A percentile compares a stretch with the other conserved stretches of the same genome.
These are phyloP conservation scores for Pleurotus cornucopiae DNA, from an alignment of 768 basidiomycete species.

Conservation along the genomic window DNA sequence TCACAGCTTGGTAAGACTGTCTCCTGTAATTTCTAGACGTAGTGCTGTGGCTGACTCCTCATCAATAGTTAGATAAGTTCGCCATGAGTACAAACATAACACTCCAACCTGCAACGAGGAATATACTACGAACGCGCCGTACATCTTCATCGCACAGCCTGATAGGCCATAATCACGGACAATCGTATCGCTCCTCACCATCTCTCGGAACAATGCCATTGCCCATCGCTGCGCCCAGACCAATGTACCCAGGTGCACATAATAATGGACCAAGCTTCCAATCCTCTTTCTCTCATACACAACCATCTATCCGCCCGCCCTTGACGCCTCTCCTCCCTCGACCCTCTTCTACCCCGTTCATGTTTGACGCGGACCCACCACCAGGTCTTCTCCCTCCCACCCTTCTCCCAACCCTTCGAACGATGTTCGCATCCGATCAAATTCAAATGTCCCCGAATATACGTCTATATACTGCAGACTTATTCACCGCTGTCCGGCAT, in stretches of 20 bases:
- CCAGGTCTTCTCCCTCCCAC: slow-evolving; percentile 20
- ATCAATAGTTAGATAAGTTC: slow-evolving; percentile 69
- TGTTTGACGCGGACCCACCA: slow-evolving; percentile 1
- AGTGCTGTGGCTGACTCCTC: not conserved
- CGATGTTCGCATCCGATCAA: slow-evolving; percentile 25
- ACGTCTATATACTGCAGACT: slow-evolving; percentile 62
- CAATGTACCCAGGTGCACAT: slow-evolving; percentile 16
- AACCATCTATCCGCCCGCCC: slow-evolving; percentile 17
- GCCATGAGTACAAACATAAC: slow-evolving; percentile 67
- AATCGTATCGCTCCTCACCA: slow-evolving; percentile 19
- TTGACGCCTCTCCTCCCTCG: slow-evolving; percentile 14
- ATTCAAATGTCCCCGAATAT: slow-evolving; percentile 49
- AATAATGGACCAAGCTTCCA: slow-evolving; percentile 13
- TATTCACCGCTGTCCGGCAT: slow-evolving; percentile 73
- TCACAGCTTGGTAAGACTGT: slow-evolving; percentile 54
- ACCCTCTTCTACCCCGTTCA: slow-evolving; percentile 22
- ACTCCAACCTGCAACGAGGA: slow-evolving; percentile 38
- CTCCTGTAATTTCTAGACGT: not conserved
- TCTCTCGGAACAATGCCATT: slow-evolving; percentile 6
- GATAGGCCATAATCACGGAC: slow-evolving; percentile 7
- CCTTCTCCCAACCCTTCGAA: slow-evolving; percentile 24
- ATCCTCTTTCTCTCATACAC: slow-evolving; percentile 13
- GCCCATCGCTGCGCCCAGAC: slow-evolving; percentile 19
- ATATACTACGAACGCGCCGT: slow-evolving; percentile 24
- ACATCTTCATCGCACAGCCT: not conserved